These are phyloP conservation scores for Trichosporon asahii DNA, from an alignment of 1,284 basidiomycete genomes.

Conservation along the genomic window DNA sequence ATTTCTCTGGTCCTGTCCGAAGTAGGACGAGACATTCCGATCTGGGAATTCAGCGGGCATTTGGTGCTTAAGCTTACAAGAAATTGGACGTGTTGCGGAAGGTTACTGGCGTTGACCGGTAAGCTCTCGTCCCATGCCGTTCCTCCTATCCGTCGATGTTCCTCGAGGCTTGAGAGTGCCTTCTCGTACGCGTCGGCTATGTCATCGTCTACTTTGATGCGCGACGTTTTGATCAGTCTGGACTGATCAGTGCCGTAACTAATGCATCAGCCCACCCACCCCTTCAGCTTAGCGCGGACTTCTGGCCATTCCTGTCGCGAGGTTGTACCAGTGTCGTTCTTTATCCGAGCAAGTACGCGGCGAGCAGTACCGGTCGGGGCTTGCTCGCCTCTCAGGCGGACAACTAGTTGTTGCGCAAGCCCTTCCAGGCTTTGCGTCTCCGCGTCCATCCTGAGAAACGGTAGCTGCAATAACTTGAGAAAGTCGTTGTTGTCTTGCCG, in stretches of 20 bases:
- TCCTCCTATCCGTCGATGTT: slow-evolving; percentile 18
- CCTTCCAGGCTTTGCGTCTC: background rate
- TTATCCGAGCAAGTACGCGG: slow-evolving; percentile 25
- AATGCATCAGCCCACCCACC: slow-evolving; percentile 8
- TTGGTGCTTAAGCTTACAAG: slow-evolving; percentile 25
- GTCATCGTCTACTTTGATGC: slow-evolving; percentile 35
- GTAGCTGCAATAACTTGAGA: too few relatives aligned
- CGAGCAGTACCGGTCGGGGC: slow-evolving; percentile 15
- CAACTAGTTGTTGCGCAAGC: slow-evolving; percentile 27
- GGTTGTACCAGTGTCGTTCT: slow-evolving; percentile 25
- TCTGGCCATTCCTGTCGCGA: slow-evolving; percentile 37
- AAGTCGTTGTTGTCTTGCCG: background rate
- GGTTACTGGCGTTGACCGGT: slow-evolving; percentile 32
- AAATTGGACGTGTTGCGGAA: slow-evolving; percentile 43
- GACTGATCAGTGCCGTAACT: background rate
- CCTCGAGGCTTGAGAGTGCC: slow-evolving; percentile 25
- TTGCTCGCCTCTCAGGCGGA: slow-evolving; percentile 16
- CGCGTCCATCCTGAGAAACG: background rate
- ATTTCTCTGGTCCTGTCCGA: slow-evolving; percentile 26
- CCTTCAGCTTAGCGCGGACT: slow-evolving; percentile 23
- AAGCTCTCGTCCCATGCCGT: slow-evolving; percentile 36
- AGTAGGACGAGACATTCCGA: slow-evolving; percentile 33
- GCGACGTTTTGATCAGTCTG: slow-evolving; percentile 28
- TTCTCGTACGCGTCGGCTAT: slow-evolving; percentile 36
- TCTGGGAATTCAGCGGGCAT: slow-evolving; percentile 21